Evolutionary conservation across 768 basidiomycete species (phyloP), one percentile per base, ranked within the genome.

Genomic region (Guyanaporus albipodus): DNA sequence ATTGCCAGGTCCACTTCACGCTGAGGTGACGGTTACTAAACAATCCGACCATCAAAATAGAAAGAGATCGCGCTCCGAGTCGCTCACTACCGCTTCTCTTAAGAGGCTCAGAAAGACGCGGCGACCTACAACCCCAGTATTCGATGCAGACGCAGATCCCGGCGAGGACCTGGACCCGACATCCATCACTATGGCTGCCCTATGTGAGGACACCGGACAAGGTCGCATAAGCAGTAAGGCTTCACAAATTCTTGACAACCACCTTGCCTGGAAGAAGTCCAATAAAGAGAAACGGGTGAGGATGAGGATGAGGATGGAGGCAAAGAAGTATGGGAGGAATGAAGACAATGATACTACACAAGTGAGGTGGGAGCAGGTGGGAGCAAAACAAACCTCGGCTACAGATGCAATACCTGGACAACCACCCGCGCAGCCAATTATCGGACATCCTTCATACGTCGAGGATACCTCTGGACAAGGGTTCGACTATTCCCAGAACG

Each of bases 121-220:
- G 17, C 73, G 69, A 29, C 74, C 77, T 3, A 76, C 79, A 8
- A 67, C 76, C 7, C 79, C 81, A 14, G 73, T 70, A 1, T 83
- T 78, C 50, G 79, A 83, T 59, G 69, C 75, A 21, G 70, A 74
- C 42, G 80, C 78, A 0, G 77, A 79, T 59, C 82, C 85, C 5
- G 87, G 87, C 18, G 86, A 87, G 58, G 82, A 85, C 27, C 67
- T 91, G 38, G 88, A 91, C 54, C 88, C 88, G n/a, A 90, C 87
- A 0, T 70, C 78, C 8, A 70, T 87, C n/a, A 90, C 87, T 6
- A 91, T 91, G 88, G 85, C 87, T 14, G 65, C 79, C 0, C 72
- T 91, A 5, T 91, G 90, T 61, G 76, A 72, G 26, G 90, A 92
- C 57, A 84, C 76, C 0, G 88, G 88, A 9, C 80, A 82, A 53